Evolutionary conservation across 257 asterid species (phyloP), one percentile per base, ranked within the genome.

Genomic region (Primulina tabacum): DNA sequence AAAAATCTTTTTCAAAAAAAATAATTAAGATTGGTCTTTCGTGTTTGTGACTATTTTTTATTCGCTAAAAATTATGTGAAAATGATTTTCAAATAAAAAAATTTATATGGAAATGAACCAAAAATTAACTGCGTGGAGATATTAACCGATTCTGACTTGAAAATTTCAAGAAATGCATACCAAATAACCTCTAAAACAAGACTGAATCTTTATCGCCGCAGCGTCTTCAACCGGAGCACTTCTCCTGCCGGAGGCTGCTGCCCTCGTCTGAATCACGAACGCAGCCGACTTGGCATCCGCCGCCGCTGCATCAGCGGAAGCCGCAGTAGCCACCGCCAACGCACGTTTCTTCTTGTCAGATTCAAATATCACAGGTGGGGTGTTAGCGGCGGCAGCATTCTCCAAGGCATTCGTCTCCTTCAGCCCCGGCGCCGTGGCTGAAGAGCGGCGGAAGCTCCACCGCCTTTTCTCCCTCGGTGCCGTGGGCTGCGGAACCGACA

Each of bases 361-460:
- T 12, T 79, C 96, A 60, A 28, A 28, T 28, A 74, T 2, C 26
- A 43, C 33, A 29, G 68, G 72, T 30, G 76, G 64, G 6, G 74
- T n/a, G 24, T 71, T 6, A 53, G 77, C 20, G 58, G 78, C 20
- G 8, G 75, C 29, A 6, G 65, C 43, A 9, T 20, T 68, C 20
- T 78, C 90, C 28, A 18, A 26, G 6, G 85, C 56, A 1, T 28
- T 67, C 47, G 52, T 4, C n/a, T 82, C 90, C 70, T 73, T 80
- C 58, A 72, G 62, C 7, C 74, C 84, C 26, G 90, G 86, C 7
- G 85, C 82, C 40, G 90, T 60, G 70, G 92, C 90, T 11, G 99
- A 89, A 3, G 97, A 90, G 68, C 99, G 83, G 65, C 99, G 90
- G 76, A 94, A 94, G 70, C 99, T 94, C 97, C 99, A 94, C 6